Percentiles rank a stretch among this genome's conserved stretches.
Conservation (phyloP, 345 rosid species). For the Euclidium syriacum region DNA sequence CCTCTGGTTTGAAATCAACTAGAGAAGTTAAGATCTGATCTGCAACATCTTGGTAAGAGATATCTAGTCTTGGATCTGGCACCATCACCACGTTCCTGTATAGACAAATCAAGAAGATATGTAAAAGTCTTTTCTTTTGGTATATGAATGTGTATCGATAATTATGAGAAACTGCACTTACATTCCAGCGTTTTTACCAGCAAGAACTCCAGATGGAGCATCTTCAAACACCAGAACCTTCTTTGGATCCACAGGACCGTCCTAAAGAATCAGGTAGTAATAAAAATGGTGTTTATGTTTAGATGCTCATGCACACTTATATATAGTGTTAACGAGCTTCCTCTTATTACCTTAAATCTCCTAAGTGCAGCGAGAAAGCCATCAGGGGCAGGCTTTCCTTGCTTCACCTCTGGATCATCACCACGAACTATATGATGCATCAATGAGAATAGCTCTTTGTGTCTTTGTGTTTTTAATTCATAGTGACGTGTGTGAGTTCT, state of each 20-base stretch:
- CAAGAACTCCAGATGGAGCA: slow-evolving; percentile 93
- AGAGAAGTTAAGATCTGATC: slow-evolving; percentile 72
- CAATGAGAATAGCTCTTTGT: slow-evolving; percentile 71
- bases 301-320: too few species aligned
- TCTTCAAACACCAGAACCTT: slow-evolving; percentile 84
- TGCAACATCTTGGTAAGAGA: slow-evolving; percentile 54
- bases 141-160: not conserved
- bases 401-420: slow-evolving; percentile 96
- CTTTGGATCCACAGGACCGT: slow-evolving; percentile 51
- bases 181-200: slow-evolving; percentile 94
- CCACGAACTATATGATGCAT: slow-evolving; percentile 95
- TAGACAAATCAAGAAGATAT: not conserved
- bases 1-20: slow-evolving; percentile 57
- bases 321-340: too few species aligned
- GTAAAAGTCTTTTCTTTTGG: not conserved
- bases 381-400: slow-evolving; percentile 94
- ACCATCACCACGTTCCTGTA: slow-evolving; percentile 82
- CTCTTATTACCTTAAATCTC: slow-evolving; percentile 98
- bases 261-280: too few species aligned
- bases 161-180: slow-evolving; percentile 34
- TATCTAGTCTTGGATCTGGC: slow-evolving; percentile 87
- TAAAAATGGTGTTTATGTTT: too few species aligned
- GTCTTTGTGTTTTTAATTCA: slow-evolving; percentile 82
- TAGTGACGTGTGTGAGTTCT: slow-evolving; percentile 79
- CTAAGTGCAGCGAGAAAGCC: slow-evolving; percentile 80